These are phyloP conservation scores for Claviceps maximensis DNA, from an alignment of 2,329 filamentous ascomycete species.

Conservation along the genomic window DNA sequence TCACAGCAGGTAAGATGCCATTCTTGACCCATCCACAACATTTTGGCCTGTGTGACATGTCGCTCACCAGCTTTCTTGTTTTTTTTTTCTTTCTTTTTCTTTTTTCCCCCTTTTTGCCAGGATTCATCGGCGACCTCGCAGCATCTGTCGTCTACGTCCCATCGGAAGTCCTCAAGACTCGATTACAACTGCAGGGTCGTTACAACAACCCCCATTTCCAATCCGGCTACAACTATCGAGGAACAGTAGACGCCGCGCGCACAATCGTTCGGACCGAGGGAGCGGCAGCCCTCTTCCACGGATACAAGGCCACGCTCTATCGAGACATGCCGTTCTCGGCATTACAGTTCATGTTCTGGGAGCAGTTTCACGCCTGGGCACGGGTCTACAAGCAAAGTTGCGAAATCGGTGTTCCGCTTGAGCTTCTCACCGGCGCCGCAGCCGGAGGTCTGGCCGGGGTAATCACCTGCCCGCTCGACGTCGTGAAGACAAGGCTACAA, in stretches of 20 bases:
- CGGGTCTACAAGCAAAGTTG: constrained; percentile 63
- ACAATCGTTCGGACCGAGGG: constrained; percentile 80
- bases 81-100: background rate
- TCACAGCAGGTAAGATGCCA: constrained; percentile 54
- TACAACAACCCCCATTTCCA: constrained; percentile 90
- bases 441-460: constrained; percentile 89
- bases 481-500: constrained; percentile 93
- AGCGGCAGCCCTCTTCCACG: constrained; percentile 75
- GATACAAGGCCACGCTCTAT: constrained; percentile 93
- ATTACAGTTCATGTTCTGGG: constrained; percentile 95
- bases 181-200: constrained; percentile 84
- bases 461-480: constrained; percentile 89
- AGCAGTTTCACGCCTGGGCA: constrained; percentile 78
- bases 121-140: constrained; percentile 85
- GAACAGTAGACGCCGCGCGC: constrained; percentile 67
- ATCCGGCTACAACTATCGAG: constrained; percentile 92
- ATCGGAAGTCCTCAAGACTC: constrained; percentile 95
- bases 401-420: constrained; percentile 74
- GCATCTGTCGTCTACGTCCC: constrained; percentile 92
- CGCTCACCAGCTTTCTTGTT: background rate
- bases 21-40: background rate
- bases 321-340: constrained; percentile 93
- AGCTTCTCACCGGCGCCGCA: constrained; percentile 77
- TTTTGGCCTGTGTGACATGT: background rate
- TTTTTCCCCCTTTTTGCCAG: constrained; percentile 26